Conservation (phyloP, 169 alveolate genomes). For the Theileria annulata region DNA sequence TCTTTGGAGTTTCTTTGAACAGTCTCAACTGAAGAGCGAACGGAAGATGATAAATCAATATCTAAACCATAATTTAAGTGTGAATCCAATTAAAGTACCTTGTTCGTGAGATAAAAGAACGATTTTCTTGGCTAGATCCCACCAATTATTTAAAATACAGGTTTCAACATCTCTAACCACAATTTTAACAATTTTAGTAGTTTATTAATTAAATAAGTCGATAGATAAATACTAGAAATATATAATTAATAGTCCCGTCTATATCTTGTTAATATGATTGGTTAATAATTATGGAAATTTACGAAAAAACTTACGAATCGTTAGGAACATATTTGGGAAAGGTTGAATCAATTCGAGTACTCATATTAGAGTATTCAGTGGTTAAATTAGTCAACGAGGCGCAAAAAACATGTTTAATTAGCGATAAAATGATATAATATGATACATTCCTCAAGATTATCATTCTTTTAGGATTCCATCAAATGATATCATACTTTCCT, state of each 20-base stretch:
- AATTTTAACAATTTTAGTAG: not conserved
- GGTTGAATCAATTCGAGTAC: conserved; percentile 18
- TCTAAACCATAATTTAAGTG: conserved; percentile 12
- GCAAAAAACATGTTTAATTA: not conserved
- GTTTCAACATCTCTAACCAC: conserved; percentile 39
- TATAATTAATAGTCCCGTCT: too few relatives aligned
- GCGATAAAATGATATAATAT: conserved; percentile 2
- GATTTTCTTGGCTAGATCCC: conserved; percentile 62
- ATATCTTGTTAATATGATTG: too few relatives aligned
- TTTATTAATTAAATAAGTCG: not conserved
- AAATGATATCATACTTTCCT: conserved; percentile 5
- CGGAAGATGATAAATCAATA: conserved; percentile 51
- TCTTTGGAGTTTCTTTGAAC: conserved; percentile 50
- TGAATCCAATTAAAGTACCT: conserved; percentile 21
- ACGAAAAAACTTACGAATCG: conserved; percentile 12
- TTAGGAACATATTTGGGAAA: conserved; percentile 52
- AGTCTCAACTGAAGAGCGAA: conserved; percentile 38
- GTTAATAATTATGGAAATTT: not conserved
- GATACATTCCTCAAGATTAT: conserved; percentile 2
- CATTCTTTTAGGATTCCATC: not conserved
- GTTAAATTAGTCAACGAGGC: not conserved
- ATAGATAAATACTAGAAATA: too few relatives aligned
- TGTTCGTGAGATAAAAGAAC: conserved; percentile 56
- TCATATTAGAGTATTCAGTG: conserved; percentile 44
- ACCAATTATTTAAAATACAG: conserved; percentile 62